Evolutionary conservation across 495 filamentous ascomycete species (phyloP).

Genomic region (Hypomontagnella submonticulosa): DNA sequence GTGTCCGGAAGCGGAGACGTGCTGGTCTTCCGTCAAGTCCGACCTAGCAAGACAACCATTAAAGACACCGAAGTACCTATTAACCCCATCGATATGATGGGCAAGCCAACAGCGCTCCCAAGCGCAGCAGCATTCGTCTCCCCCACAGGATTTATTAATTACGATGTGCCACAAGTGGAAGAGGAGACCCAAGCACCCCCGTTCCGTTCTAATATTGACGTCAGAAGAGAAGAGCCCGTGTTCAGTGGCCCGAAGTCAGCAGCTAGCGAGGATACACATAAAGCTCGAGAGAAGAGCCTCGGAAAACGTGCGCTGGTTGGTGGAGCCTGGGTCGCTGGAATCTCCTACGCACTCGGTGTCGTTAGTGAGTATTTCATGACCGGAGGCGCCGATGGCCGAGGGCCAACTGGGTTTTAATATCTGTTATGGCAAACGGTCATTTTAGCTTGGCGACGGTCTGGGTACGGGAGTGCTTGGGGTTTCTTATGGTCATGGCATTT

Average conservation of each 20-base stretch:
- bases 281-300: constrained; percentile 49
- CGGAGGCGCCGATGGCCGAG: constrained; percentile 65
- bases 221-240: constrained; percentile 67
- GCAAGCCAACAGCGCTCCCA: constrained; percentile 47
- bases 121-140: constrained; percentile 64
- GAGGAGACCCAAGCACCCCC: constrained; percentile 45
- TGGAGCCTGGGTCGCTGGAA: constrained; percentile 68
- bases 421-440: too few species aligned
- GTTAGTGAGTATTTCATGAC: constrained; percentile 72
- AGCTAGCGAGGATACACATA: constrained; percentile 42
- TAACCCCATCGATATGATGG: constrained; percentile 69
- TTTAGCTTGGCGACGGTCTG: too few species aligned
- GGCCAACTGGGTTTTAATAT: constrained; percentile 62
- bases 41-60: constrained; percentile 37
- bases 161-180: constrained; percentile 55
- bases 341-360: constrained; percentile 76
- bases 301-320: constrained; percentile 65
- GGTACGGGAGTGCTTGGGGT: constrained; percentile 25
- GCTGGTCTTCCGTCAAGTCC: constrained; percentile 75
- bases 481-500: constrained; percentile 16
- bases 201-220: constrained; percentile 57
- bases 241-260: constrained; percentile 59
- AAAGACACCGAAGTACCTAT: constrained; percentile 41
- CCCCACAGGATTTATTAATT: constrained; percentile 68
- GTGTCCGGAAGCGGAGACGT: constrained; percentile 75